Conservation (phyloP, 148 eudicot species). For the Cornus florida region DNA sequence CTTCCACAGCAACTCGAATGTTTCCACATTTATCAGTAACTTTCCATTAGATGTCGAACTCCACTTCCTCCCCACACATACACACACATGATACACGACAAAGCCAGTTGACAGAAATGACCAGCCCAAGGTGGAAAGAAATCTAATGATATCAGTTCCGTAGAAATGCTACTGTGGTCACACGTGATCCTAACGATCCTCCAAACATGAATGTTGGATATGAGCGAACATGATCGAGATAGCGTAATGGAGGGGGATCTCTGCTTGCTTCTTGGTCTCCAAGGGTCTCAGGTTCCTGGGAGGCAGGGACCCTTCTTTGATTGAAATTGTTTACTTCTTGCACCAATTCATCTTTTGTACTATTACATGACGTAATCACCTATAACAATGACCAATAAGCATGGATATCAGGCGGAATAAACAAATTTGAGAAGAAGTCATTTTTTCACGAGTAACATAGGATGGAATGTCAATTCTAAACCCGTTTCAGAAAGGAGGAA, state of each 20-base stretch:
- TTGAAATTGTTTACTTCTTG: slow-evolving; percentile 81
- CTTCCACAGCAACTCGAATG: slow-evolving; percentile 3
- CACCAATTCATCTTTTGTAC: slow-evolving; percentile 89
- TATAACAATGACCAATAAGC: slow-evolving; percentile 18
- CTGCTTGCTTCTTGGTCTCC: slow-evolving; percentile 37
- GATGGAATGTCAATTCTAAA: not conserved
- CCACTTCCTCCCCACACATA: not conserved
- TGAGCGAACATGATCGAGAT: slow-evolving; percentile 79
- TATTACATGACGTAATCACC: slow-evolving; percentile 96
- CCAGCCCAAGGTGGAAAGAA: not conserved
- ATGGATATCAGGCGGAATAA: not conserved
- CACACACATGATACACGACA: not conserved
- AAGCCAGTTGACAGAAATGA: slow-evolving; percentile 17
- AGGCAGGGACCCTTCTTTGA: slow-evolving; percentile 40
- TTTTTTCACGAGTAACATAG: not conserved
- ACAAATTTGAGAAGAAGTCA: not conserved
- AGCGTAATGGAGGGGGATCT: slow-evolving; percentile 50
- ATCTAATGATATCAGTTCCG: slow-evolving; percentile 39
- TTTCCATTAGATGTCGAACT: slow-evolving; percentile 3
- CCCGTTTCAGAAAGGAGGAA: not conserved
- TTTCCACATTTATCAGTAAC: not conserved
- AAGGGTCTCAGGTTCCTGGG: slow-evolving; percentile 36
- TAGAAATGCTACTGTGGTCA: slow-evolving; percentile 88
- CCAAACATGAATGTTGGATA: slow-evolving; percentile 97
- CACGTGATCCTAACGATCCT: slow-evolving; percentile 91